These are phyloP conservation scores for Aspergillus ostianus DNA, from an alignment of 495 filamentous ascomycete species.

Conservation along the genomic window DNA sequence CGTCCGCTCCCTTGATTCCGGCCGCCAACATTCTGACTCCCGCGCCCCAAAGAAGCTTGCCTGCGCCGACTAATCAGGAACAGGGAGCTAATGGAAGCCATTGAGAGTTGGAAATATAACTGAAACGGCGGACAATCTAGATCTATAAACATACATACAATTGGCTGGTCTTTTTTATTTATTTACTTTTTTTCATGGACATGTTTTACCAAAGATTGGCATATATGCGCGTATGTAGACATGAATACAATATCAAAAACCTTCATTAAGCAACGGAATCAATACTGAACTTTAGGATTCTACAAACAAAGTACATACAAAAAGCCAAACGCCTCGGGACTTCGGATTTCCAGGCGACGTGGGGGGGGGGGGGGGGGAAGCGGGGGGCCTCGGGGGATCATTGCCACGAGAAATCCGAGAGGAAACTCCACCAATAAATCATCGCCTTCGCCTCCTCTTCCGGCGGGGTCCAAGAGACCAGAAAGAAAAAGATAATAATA, in stretches of 20 bases:
- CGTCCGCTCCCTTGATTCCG: conserved; percentile 71
- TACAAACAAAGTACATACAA: no score
- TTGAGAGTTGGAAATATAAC: neutral
- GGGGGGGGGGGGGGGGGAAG: neutral
- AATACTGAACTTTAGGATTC: no score
- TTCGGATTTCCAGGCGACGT: no score
- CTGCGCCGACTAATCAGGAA: conserved; percentile 36
- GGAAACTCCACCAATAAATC: conserved; percentile 14
- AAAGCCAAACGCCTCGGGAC: no score
- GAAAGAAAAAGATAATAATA: no score
- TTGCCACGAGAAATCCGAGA: conserved; percentile 31
- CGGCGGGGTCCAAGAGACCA: conserved; percentile 9
- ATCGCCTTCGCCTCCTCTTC: conserved; percentile 21
- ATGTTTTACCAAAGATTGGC: neutral
- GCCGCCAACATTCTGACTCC: conserved; percentile 69
- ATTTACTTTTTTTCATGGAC: neutral
- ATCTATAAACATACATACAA: neutral
- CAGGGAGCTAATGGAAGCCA: conserved; percentile 28
- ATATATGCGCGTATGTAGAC: neutral
- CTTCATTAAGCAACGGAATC: no score
- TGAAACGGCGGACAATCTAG: neutral
- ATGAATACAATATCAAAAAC: no score
- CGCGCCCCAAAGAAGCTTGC: conserved; percentile 61
- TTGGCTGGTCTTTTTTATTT: neutral
- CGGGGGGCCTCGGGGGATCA: conserved; percentile 31